Evolutionary conservation across 2,329 filamentous ascomycete genomes (phyloP).

Genomic region (Fusarium hostae): DNA sequence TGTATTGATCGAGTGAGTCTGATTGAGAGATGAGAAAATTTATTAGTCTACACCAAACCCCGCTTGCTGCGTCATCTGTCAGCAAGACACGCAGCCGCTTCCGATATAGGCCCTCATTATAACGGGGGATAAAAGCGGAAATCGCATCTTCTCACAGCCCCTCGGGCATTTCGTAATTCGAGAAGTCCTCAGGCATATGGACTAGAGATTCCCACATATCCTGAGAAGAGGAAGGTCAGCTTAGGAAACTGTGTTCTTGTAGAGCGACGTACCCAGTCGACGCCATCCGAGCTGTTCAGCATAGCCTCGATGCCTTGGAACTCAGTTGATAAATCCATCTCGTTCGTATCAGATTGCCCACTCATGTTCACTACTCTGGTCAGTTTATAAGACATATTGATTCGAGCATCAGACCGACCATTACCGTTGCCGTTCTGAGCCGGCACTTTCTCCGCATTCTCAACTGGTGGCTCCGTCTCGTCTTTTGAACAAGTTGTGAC

Average conservation of each 20-base stretch:
- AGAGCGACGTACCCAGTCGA: constrained; percentile 27
- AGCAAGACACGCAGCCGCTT: background rate
- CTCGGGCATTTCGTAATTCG: constrained; percentile 11
- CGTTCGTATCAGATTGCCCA: background rate
- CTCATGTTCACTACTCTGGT: background rate
- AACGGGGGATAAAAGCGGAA: no score
- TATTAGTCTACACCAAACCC: background rate
- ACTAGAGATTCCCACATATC: constrained; percentile 31
- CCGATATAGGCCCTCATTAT: no score
- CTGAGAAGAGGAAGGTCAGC: background rate
- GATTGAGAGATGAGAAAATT: background rate
- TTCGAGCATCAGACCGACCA: background rate
- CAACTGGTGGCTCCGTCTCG: accelerated
- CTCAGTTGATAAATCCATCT: background rate
- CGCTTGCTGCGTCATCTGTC: background rate
- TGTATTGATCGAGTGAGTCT: background rate
- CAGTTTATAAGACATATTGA: background rate
- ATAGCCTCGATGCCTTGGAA: constrained; percentile 29
- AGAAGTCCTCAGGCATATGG: constrained; percentile 23
- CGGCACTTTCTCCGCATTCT: background rate
- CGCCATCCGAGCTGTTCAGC: constrained; percentile 21
- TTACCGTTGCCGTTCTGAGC: background rate
- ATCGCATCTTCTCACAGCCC: background rate
- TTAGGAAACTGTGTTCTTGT: accelerated
- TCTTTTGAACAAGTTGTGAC: background rate